Base-by-base conservation (phyloP, 352 stramenopile species). In the Phytophthora pistaciae region DNA sequence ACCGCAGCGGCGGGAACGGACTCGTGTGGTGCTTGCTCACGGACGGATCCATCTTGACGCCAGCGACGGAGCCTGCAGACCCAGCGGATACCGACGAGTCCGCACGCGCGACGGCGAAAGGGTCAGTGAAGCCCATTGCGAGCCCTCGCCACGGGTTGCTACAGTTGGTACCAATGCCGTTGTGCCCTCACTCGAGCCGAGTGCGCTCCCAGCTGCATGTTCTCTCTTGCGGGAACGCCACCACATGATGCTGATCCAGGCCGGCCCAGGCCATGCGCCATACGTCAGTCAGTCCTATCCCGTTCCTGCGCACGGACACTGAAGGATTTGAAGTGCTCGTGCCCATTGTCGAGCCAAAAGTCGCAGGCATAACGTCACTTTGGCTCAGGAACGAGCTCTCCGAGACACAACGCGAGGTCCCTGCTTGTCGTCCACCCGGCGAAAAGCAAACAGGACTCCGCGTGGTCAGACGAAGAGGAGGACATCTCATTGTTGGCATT, bases 1-100 rank as follows among this genome's bases (percentile, higher is more conserved):
- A 78, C 23, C 70, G 48, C 53, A 85, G 71, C 25, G 75, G 66
- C 10, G 78, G 53, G 49, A 85, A 85, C 29, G 78, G 78, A 68
- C 68, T 77, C 36, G 49, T 56, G 60, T 72, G 68, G 18, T 59
- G 57, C 59, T 80, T 74, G 3, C n/a, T 56, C 54, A 77, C 64
- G 20, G 59, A 67, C 49, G 52, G 40, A 29, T 64, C 55, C 40
- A 70, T 68, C 27, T 48, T 56, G 13, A 64, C 50, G 8, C 42
- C 18, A 38, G 29, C 29, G 29, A 42, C 61, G 4, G 62, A 66
- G 54, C 49, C 25, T 23, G 5, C 56, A 20, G 48, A 70, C 13
- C 48, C 31, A 23, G 4, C 56, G 27, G 48, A 70, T 14, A 33
- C 31, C 13, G 52, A 55, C 0, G 48, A 73, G 20, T 66, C 54